Evolutionary conservation across 306 rosid genomes (phyloP).

Genomic region (Cucurbita maxima): DNA sequence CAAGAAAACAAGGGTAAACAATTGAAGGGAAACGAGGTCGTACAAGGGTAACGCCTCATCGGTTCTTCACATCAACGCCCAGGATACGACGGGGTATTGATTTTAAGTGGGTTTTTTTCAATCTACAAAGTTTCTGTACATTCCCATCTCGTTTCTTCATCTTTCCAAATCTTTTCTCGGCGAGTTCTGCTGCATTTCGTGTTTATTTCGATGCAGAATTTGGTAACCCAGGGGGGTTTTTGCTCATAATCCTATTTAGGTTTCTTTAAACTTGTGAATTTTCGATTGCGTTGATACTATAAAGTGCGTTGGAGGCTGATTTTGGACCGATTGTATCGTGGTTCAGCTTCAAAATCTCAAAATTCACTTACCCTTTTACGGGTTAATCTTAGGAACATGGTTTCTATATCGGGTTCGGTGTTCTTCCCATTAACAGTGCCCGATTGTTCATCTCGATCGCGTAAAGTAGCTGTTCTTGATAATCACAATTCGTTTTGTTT

Average conservation of each 20-base stretch:
- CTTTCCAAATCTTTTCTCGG: background rate
- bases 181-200: background rate
- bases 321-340: background rate
- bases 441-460: slow-evolving; percentile 19
- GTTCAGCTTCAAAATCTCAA: slow-evolving; percentile 11
- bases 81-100: background rate
- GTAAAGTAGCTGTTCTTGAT: slow-evolving; percentile 15
- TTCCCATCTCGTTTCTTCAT: background rate
- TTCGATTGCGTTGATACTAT: background rate
- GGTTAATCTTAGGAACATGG: slow-evolving; percentile 22
- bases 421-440: slow-evolving; percentile 27
- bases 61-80: background rate
- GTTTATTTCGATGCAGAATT: background rate
- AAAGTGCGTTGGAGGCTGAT: background rate
- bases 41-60: background rate
- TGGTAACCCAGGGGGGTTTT: background rate
- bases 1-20: background rate
- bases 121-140: background rate
- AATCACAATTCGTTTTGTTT: slow-evolving; percentile 8
- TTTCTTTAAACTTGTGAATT: background rate
- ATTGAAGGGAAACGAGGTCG: background rate
- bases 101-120: background rate
- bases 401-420: slow-evolving; percentile 32
- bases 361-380: background rate
- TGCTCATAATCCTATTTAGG: background rate